Conservation (phyloP, 164 flowering plant genomes). For the Nymphaea colorata region DNA sequence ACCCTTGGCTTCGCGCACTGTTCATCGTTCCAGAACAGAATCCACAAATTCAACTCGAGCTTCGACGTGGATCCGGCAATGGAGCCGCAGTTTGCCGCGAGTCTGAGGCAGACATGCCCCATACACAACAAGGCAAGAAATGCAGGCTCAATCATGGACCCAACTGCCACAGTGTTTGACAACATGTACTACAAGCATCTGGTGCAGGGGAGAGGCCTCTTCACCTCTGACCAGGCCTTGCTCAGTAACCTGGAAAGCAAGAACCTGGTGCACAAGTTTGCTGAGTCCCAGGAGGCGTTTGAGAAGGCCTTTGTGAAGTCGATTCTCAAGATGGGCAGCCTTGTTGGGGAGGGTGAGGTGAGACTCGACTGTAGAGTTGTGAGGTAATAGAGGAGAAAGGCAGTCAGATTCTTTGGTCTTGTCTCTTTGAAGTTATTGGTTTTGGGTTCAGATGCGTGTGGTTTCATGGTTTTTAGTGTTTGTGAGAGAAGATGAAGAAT, state of each 20-base stretch:
- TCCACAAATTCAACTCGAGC: conserved; percentile 55
- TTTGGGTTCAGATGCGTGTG: too few relatives aligned
- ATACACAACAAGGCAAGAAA: conserved; percentile 41
- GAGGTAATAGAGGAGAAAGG: conserved; percentile 14
- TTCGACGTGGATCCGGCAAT: conserved; percentile 54
- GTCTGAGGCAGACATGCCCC: conserved; percentile 44
- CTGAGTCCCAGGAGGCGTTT: conserved; percentile 36
- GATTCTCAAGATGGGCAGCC: conserved; percentile 83
- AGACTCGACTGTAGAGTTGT: conserved; percentile 38
- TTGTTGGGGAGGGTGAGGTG: conserved; percentile 56
- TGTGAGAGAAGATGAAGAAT: too few relatives aligned
- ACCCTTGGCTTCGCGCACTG: conserved; percentile 86
- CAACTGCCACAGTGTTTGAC: conserved; percentile 40
- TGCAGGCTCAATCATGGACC: conserved; percentile 55
- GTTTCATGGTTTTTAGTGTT: too few relatives aligned
- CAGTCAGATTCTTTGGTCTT: too few relatives aligned
- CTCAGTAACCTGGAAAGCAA: conserved; percentile 32
- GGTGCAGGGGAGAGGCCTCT: conserved; percentile 46
- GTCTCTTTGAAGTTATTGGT: too few relatives aligned
- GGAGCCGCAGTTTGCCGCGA: conserved; percentile 41
- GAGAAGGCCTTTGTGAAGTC: conserved; percentile 55
- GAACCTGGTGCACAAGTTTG: conserved; percentile 41
- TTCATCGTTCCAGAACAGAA: conserved; percentile 73
- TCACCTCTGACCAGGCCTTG: conserved; percentile 74
- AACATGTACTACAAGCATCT: conserved; percentile 59